phyloP scores from a whole-genome alignment of 2,329 filamentous ascomycete species.

The Niveomyces coronatus region DNA sequence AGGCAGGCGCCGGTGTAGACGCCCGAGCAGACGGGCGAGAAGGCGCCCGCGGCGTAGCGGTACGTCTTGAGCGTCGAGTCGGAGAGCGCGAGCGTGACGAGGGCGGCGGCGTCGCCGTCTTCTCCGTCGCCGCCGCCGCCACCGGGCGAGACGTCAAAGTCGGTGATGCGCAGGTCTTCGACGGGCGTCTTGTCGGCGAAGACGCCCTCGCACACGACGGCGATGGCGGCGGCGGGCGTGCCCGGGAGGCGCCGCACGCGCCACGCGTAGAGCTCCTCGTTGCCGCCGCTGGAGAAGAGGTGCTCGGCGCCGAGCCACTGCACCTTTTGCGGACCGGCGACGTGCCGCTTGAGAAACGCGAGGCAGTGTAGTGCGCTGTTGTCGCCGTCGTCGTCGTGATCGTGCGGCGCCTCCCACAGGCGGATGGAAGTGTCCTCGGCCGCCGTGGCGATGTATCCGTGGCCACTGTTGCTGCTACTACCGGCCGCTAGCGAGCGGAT shows the following conservation, averaged over 20 bases:
- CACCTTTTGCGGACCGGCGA: constrained; percentile 72
- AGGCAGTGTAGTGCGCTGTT: constrained; percentile 36
- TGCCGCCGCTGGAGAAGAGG: constrained; percentile 78
- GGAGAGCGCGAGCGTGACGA: constrained; percentile 67
- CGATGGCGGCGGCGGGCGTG: constrained; percentile 36
- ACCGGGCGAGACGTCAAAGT: constrained; percentile 51
- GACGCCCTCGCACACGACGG: constrained; percentile 45
- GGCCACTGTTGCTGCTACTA: constrained; percentile 24
- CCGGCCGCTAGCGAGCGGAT: constrained; percentile 48
- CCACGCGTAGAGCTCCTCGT: constrained; percentile 88
- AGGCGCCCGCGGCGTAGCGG: constrained; percentile 34
- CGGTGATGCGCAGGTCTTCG: constrained; percentile 68
- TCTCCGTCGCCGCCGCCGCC: constrained; percentile 12
- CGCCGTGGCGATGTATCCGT: constrained; percentile 51
- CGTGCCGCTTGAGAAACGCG: constrained; percentile 64
- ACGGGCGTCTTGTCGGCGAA: constrained; percentile 39
- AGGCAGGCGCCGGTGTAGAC: constrained; percentile 65
- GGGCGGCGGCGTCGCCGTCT: constrained; percentile 19
- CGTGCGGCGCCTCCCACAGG: constrained; percentile 55
- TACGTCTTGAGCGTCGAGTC: constrained; percentile 68
- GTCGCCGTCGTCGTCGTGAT: constrained; percentile 9
- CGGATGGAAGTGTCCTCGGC: constrained; percentile 68
- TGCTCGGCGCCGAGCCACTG: constrained; percentile 62
- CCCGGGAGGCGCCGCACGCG: constrained; percentile 43
- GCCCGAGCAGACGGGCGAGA: constrained; percentile 41